Base-by-base conservation (phyloP, 805 yeast species). In the Lachancea lanzarotensis region DNA sequence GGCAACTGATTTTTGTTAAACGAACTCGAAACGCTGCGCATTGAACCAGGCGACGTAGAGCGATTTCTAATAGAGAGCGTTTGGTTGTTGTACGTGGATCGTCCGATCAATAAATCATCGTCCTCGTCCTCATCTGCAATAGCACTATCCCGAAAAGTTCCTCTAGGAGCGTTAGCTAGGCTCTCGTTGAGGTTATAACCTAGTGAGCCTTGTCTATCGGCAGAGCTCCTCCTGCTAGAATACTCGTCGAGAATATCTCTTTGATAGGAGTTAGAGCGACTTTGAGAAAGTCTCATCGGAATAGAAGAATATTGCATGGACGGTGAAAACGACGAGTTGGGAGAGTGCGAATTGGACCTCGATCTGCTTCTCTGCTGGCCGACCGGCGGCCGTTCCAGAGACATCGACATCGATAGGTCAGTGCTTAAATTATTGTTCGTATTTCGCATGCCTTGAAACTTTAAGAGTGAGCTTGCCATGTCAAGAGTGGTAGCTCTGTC, bases 341-440 rank as follows among this genome's bases (percentile, higher is more conserved):
- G 70, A 1, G 71, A 67, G 38, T 55, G 55, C 1, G 70, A 67
- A 17, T 57, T 43, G 13, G 63, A 61, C 3, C 56, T 45, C 15
- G 63, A 61, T 3, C 56, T 45, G 10, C 50, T 47, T 19, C 58
- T 47, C n/a, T 45, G 52, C 9, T 45, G 42, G 10, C 37, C 34
- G 12, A 27, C 26, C 13, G 29, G 35, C 9, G 38, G 46, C 38
- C 31, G 51, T 38, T 59, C 62, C 36, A 59, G 34, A 3, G 67
- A 62, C 43, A 76, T 51, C 48, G 82, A 76, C 35, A 78, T 76
- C 26, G 72, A 70, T 10, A 79, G 68, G 52, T 77, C 76, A 22
- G 78, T 84, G 36, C 79, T 70, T 33, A 79, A 60, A 32, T 75
- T 69, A 46, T 77, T 81, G 52, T 78, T 81, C 34, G 72, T 76